Conservation (phyloP, 1,284 basidiomycete species). For the Cutaneotrichosporon curvatum region DNA sequence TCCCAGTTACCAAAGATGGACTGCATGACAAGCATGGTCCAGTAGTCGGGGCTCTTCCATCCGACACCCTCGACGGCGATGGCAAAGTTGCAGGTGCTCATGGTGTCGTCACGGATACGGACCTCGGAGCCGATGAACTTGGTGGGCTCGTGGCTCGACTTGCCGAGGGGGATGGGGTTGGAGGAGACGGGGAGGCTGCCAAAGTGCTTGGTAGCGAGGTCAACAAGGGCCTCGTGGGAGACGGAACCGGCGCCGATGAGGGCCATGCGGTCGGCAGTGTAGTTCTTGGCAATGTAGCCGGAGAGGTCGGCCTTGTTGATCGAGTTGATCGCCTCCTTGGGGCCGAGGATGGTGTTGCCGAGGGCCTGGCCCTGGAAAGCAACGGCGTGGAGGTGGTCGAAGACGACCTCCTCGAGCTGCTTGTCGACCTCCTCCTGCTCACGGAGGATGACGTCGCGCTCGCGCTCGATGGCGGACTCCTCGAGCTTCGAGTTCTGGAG, state of each 20-base stretch:
- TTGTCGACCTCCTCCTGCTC: constrained; percentile 99
- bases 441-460: constrained; percentile 92
- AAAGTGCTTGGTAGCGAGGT: constrained; percentile 92
- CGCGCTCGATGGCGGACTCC: constrained; percentile 78
- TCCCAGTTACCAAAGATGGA: constrained; percentile 99
- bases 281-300: constrained; percentile 94
- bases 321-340: constrained; percentile 92
- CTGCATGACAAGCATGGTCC: constrained; percentile 98
- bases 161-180: constrained; percentile 82
- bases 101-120: constrained; percentile 86
- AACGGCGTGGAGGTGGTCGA: constrained; percentile 94
- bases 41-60: constrained; percentile 98
- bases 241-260: constrained; percentile 95
- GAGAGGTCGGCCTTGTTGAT: constrained; percentile 86
- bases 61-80: constrained; percentile 97
- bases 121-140: constrained; percentile 92
- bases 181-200: constrained; percentile 77
- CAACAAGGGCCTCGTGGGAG: constrained; percentile 85
- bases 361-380: constrained; percentile 85
- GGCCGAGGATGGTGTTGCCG: constrained; percentile 95
- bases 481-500: constrained; percentile 97
- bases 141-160: constrained; percentile 63
- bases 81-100: constrained; percentile 84
- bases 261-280: constrained; percentile 97
- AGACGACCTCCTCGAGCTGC: constrained; percentile 96